Evolutionary conservation across 352 stramenopile genomes (phyloP), one percentile per base, ranked within the genome.

Genomic region (Globisporangium canariense): DNA sequence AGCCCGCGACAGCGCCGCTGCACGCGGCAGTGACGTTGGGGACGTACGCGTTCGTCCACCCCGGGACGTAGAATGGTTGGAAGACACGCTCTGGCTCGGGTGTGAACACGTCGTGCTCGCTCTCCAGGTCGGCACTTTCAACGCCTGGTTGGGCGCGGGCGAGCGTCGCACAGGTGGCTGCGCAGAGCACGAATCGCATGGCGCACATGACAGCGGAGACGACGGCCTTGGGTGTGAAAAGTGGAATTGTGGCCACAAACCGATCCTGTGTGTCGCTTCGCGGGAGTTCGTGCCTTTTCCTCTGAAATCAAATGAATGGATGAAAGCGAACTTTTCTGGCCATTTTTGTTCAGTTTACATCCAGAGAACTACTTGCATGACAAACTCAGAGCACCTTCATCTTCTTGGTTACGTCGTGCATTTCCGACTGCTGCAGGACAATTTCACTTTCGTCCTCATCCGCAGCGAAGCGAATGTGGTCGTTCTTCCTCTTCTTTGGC

Each of bases 401-500:
- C 18, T 61, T 46, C 50, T 60, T 54, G 25, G 25, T 55, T 55
- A 36, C 49, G 30, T 18, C 20, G 4, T 55, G 49, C 25, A 32
- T 11, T n/a, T 36, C 49, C 30, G 28, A 8, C 11, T 55, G 47
- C 8, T n/a, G n/a, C n/a, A 34, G 49, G 11, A 8, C 40, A 16
- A 22, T 43, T 1, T 67, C 64, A 2, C 64, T 50, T 1, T 74
- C 66, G 4, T 41, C 36, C 9, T 65, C 60, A 2, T 70, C 65
- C 4, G 71, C 66, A 8, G 74, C 58, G 43, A 88, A 85, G 50
- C 75, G 78, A 40, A 88, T 73, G 64, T 88, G 75, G 8, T 50
- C 28, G 25, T 55, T 68, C 53, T 75, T 72, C 55, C 64, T 62
- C 28, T 68, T 72, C 36, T 65, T 73, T 20, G 28, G 49, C 4